Evolutionary conservation across 768 basidiomycete species (phyloP).

Genomic region (Boletus coccyginus): DNA sequence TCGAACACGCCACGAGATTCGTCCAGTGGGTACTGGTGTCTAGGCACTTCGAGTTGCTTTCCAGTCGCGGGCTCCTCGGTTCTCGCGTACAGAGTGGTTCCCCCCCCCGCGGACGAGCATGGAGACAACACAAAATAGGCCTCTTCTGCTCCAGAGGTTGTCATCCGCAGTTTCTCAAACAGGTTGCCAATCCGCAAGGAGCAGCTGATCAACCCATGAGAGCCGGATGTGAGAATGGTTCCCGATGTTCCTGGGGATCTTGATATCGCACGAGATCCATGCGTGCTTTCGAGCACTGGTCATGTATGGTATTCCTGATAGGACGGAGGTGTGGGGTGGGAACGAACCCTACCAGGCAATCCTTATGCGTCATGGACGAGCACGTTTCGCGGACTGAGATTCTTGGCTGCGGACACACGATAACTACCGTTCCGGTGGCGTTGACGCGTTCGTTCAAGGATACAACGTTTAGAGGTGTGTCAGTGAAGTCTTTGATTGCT

Average conservation of each 20-base stretch:
- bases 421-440: slow-evolving; percentile 7
- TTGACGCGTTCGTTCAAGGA: background rate
- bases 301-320: slow-evolving; percentile 16
- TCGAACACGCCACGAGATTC: slow-evolving; percentile 2
- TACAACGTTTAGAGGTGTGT: background rate
- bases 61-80: background rate
- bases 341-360: slow-evolving; percentile 15
- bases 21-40: background rate
- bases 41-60: background rate
- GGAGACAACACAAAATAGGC: slow-evolving; percentile 37
- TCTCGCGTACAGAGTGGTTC: background rate
- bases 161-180: background rate
- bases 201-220: slow-evolving; percentile 15
- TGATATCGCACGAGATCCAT: slow-evolving; percentile 36
- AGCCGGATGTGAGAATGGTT: slow-evolving; percentile 23
- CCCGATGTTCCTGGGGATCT: slow-evolving; percentile 1
- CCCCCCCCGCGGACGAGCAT: slow-evolving; percentile 14
- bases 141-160: background rate
- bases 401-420: background rate
- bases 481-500: too few species aligned
- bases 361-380: slow-evolving; percentile 5
- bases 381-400: background rate
- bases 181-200: background rate
- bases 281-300: slow-evolving; percentile 28
- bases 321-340: slow-evolving; percentile 19